Evolutionary conservation across 768 basidiomycete genomes (phyloP), one percentile per base, ranked within the genome.

Genomic region (Tubosaeta brunneosetosa): DNA sequence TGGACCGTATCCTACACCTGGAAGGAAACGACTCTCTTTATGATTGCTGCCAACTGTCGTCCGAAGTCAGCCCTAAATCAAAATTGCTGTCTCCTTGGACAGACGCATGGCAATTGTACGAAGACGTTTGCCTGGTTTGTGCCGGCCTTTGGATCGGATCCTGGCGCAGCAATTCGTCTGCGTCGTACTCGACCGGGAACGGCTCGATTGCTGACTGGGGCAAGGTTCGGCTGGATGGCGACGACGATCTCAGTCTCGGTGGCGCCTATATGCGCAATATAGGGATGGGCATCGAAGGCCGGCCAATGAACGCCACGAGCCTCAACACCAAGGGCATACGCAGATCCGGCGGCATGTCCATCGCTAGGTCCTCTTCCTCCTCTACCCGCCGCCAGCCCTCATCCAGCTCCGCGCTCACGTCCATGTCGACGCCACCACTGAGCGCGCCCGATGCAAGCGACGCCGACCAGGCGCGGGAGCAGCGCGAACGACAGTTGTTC

Each of bases 41-140:
- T 19, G 54, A 63, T 25, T 80, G 80, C 47, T 74, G 74, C 49
- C 61, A 52, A 47, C 72, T 25, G 47, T 61, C 65, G 16, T 41
- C 69, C 13, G 63, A 67, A 31, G 37, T 64, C 14, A 64, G 67
- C 26, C 44, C 60, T 5, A 77, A 72, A 61, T 65, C 70, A 11
- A 77, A 73, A 50, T 53, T 73, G 9, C 62, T 78, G 17, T 74
- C 80, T 4, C 58, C 75, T 3, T 89, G 86, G 86, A 77, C 82
- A 13, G 90, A 91, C 55, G 79, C 80, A 8, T 91, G 88, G 88
- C 79, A 81, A 25, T 74, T 91, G 12, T 93, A 92, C 60, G 90
- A 93, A 68, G 91, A 92, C 54, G 85, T 86, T 19, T 92, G 91
- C 55, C 73, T 91, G 37, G 74, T 90, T 42, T 91, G 90, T 61